Evolutionary conservation across 1,284 basidiomycete species (phyloP).

Genomic region (Ganoderma lingzhi): DNA sequence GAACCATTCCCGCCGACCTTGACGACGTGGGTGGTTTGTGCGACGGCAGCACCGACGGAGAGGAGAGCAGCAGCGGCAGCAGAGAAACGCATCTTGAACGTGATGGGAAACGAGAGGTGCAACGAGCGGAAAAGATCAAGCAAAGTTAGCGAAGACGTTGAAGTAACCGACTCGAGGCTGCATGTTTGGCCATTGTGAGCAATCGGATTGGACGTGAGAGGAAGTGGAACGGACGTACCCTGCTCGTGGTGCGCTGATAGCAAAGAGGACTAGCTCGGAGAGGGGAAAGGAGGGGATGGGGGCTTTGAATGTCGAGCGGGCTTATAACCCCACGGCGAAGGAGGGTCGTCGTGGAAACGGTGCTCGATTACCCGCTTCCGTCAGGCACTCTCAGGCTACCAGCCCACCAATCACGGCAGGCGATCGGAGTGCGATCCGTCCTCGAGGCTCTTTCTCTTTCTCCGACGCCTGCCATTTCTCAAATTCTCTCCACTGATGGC

Average conservation of each 20-base stretch:
- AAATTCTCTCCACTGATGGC: neutral
- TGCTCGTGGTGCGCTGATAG: slow-evolving; percentile 44
- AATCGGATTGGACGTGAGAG: neutral
- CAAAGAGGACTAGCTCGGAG: slow-evolving; percentile 40
- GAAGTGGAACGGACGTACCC: slow-evolving; percentile 37
- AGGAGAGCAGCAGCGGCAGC: slow-evolving; percentile 51
- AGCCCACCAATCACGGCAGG: slow-evolving; percentile 5
- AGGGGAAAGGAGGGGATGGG: slow-evolving; percentile 26
- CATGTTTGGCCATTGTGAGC: slow-evolving; percentile 9
- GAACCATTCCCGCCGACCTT: slow-evolving; percentile 54
- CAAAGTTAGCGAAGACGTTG: slow-evolving; percentile 35
- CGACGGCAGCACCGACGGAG: slow-evolving; percentile 50
- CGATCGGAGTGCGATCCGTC: neutral
- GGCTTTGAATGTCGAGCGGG: neutral
- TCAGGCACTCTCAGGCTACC: neutral
- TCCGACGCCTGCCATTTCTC: slow-evolving; percentile 5
- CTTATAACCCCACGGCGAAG: slow-evolving; percentile 21
- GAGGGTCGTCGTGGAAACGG: slow-evolving; percentile 64
- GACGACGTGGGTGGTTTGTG: slow-evolving; percentile 47
- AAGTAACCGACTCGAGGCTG: slow-evolving; percentile 46
- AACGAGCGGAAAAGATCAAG: slow-evolving; percentile 34
- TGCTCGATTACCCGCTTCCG: neutral
- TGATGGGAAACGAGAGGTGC: slow-evolving; percentile 23
- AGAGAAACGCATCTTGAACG: slow-evolving; percentile 60
- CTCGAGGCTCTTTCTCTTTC: neutral